A percentile compares a stretch with the other conserved stretches of the same genome.
Evolutionary conservation across 108 stramenopile species (phyloP).

Genomic region (Chaetoceros tenuissimus): DNA sequence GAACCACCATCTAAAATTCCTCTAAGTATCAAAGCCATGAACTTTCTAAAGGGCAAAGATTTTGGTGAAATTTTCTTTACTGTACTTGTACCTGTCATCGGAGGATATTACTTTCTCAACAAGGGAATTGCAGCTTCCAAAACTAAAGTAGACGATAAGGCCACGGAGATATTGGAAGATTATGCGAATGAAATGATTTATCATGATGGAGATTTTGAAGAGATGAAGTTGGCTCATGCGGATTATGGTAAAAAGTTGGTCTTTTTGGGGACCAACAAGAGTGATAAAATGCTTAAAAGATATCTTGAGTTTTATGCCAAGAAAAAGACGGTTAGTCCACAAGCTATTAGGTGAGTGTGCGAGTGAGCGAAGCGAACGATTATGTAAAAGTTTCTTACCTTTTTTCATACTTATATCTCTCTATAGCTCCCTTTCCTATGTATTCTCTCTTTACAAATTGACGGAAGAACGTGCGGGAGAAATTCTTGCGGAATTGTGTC

Average conservation of each 20-base stretch:
- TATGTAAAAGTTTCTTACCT: not conserved
- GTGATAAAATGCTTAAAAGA: constrained; percentile 43
- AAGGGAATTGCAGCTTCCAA: constrained; percentile 22
- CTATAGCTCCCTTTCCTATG: constrained; percentile 57
- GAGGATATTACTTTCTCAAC: constrained; percentile 13
- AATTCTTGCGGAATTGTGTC: constrained; percentile 41
- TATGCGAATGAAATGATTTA: constrained; percentile 75
- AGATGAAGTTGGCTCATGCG: constrained; percentile 57
- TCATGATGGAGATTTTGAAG: constrained; percentile 71
- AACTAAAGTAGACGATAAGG: constrained; percentile 24
- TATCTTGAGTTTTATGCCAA: constrained; percentile 64
- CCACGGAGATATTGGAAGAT: constrained; percentile 31
- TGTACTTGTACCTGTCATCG: constrained; percentile 28
- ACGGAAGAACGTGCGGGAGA: constrained; percentile 64
- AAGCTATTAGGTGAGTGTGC: constrained; percentile 44
- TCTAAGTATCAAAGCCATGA: not conserved
- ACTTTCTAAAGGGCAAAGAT: constrained; percentile 29
- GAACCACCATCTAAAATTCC: not conserved
- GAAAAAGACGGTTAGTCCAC: constrained; percentile 59
- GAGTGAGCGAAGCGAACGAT: no score
- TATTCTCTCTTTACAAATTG: constrained; percentile 59
- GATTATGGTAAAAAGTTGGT: constrained; percentile 63
- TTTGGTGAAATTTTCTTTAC: constrained; percentile 35
- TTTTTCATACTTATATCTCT: not conserved
- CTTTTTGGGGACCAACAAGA: constrained; percentile 39